phyloP scores from a whole-genome alignment of 2,329 filamentous ascomycete genomes.

The Alternaria sp. region DNA sequence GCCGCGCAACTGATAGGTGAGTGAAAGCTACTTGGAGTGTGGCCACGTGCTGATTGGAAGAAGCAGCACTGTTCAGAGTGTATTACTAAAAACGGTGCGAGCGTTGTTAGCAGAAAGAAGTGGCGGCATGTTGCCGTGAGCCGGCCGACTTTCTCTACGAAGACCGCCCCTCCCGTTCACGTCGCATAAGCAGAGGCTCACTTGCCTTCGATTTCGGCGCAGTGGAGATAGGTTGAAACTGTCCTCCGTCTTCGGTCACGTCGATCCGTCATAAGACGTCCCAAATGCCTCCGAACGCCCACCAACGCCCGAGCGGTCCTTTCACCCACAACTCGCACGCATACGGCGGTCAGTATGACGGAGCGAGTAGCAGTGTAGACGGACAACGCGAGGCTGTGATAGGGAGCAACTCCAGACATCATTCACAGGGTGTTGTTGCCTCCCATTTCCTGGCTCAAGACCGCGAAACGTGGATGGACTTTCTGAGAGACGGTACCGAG shows the following conservation, averaged over 20 bases:
- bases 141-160: slow-evolving; percentile 22
- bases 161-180: slow-evolving; percentile 16
- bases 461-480: slow-evolving; percentile 50
- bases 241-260: slow-evolving; percentile 10
- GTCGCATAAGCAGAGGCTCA: slow-evolving; percentile 6
- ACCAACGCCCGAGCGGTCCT: slow-evolving; percentile 13
- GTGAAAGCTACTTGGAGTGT: slow-evolving; percentile 6
- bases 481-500: slow-evolving; percentile 38
- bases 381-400: slow-evolving; percentile 7
- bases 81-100: slow-evolving; percentile 16
- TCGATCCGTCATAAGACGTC: slow-evolving; percentile 2
- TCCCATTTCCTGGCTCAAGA: slow-evolving; percentile 42
- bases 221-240: slow-evolving; percentile 1
- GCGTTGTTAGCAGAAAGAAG: slow-evolving; percentile 15
- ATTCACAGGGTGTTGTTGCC: slow-evolving; percentile 36
- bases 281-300: slow-evolving; percentile 27
- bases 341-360: slow-evolving; percentile 25
- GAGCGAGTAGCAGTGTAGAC: slow-evolving; percentile 19
- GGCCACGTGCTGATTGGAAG: slow-evolving; percentile 4
- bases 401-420: slow-evolving; percentile 14
- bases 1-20: slow-evolving; percentile 17
- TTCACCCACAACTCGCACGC: slow-evolving; percentile 29
- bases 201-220: neutral
- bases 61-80: neutral
- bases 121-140: slow-evolving; percentile 45